These are phyloP conservation scores for Fusarium dlaminii DNA, from an alignment of 2,329 filamentous ascomycete genomes.

Conservation along the genomic window DNA sequence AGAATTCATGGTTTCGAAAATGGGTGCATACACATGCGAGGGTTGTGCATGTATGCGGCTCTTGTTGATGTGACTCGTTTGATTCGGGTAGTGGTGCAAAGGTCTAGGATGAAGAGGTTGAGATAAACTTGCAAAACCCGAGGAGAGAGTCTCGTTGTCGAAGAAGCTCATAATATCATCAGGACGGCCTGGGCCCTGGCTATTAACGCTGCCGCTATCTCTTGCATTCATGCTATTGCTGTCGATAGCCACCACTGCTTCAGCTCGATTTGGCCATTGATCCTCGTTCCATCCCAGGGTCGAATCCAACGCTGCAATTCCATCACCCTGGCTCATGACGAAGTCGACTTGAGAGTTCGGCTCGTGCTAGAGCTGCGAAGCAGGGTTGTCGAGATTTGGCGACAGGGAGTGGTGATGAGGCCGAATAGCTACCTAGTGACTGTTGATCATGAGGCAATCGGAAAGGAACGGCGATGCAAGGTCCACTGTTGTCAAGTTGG, in stretches of 20 bases:
- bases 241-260: slow-evolving; percentile 21
- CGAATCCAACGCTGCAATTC: slow-evolving; percentile 30
- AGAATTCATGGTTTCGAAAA: slow-evolving; percentile 29
- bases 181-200: slow-evolving; percentile 24
- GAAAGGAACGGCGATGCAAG: slow-evolving; percentile 41
- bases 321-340: slow-evolving; percentile 42
- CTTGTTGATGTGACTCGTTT: slow-evolving; percentile 17
- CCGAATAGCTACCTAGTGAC: slow-evolving; percentile 24
- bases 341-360: slow-evolving; percentile 25
- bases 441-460: slow-evolving; percentile 42
- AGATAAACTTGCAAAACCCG: slow-evolving; percentile 32
- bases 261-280: slow-evolving; percentile 24
- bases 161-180: slow-evolving; percentile 43
- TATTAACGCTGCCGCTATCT: slow-evolving; percentile 24
- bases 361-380: slow-evolving; percentile 22
- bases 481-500: slow-evolving; percentile 38
- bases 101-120: slow-evolving; percentile 31
- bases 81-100: slow-evolving; percentile 30
- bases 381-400: slow-evolving; percentile 34
- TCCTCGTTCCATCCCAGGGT: slow-evolving; percentile 35
- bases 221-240: slow-evolving; percentile 19
- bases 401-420: slow-evolving; percentile 39
- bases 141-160: slow-evolving; percentile 42
- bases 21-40: slow-evolving; percentile 30
- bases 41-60: slow-evolving; percentile 25